Base-by-base conservation (phyloP, 257 asterid species). In the Salvia miltiorrhiza region DNA sequence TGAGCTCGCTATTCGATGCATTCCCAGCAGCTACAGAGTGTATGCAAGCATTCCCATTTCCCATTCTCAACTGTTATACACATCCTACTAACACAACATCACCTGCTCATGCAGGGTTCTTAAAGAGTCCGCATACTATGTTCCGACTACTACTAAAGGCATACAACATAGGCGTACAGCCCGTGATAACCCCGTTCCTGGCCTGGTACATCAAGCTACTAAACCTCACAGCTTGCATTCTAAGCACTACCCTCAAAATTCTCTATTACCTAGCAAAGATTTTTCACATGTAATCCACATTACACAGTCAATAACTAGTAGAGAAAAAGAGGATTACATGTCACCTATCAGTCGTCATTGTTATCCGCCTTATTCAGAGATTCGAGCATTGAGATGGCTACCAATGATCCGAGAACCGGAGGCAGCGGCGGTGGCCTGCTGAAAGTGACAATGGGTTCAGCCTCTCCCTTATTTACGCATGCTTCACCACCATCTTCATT, bases 1-100 rank as follows among this genome's bases (percentile, higher is more conserved):
- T 75, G 65, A 87, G 81, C 61, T 79, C 83, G 62, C 23, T 82
- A 52, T 87, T 88, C 58, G 95, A 89, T 63, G 84, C 86, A 63
- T 92, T 86, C 77, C 97, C 93, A 4, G 82, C 76, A n/a, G 84
- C 86, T 5, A 78, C 92, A 30, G 87, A 88, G 74, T 48, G 97
- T 92, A 81, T 0, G 90, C 70, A 14, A n/a, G 63, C 54, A 54
- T 49, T 59, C 58, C 62, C 37, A 11, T 20, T 21, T 16, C 26
- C 28, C 9, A 49, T 49, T 59, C 9, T 40, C 63, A 3, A 20
- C 12, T 24, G 20, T 55, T 24, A 3, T 1, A 19, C 19, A 73
- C 28, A 74, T 2, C 26, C 32, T 37, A 47, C 62, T 75, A 24
- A 88, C 14, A 45, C 12, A 32, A 73, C 2, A 49, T 61, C 33